These are phyloP conservation scores for Rhynchospora tenuis DNA, from an alignment of 176 grass and related monocot species.

Conservation along the genomic window DNA sequence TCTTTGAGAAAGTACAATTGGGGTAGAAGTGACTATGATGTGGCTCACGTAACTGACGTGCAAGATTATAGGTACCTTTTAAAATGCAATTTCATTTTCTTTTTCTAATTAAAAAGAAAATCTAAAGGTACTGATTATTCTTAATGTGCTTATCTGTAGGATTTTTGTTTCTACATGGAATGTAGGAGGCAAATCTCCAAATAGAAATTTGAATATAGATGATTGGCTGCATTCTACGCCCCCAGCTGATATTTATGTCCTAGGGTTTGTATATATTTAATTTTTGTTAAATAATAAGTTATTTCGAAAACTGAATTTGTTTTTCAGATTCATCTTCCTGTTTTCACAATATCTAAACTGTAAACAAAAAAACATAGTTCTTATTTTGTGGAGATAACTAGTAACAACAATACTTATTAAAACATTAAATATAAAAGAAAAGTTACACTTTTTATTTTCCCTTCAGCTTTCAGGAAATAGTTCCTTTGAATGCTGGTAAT, in stretches of 20 bases:
- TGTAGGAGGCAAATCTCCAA: slow-evolving; percentile 88
- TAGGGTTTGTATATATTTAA: slow-evolving; percentile 40
- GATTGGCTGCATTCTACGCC: slow-evolving; percentile 94
- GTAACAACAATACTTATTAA: background rate
- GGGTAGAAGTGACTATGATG: slow-evolving; percentile 47
- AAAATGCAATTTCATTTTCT: slow-evolving; percentile 16
- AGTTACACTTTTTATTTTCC: background rate
- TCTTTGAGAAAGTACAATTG: slow-evolving; percentile 24
- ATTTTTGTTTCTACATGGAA: slow-evolving; percentile 96
- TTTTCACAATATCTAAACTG: background rate
- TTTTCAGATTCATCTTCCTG: background rate
- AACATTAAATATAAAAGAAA: background rate
- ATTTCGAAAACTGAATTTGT: background rate
- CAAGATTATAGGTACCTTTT: slow-evolving; percentile 59
- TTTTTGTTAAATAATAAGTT: background rate
- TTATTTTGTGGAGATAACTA: background rate
- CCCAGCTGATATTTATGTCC: slow-evolving; percentile 89
- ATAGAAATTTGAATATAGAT: slow-evolving; percentile 72
- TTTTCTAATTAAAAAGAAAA: background rate
- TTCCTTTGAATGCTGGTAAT: slow-evolving; percentile 97
- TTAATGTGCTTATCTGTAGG: slow-evolving; percentile 28
- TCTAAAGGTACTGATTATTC: background rate
- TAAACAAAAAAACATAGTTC: background rate
- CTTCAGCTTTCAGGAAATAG: slow-evolving; percentile 95
- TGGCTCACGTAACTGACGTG: slow-evolving; percentile 48